Percentiles rank a stretch among this genome's conserved stretches.
Evolutionary conservation across 2,329 filamentous ascomycete genomes (phyloP).

Genomic region (Monosporascus sp.): DNA sequence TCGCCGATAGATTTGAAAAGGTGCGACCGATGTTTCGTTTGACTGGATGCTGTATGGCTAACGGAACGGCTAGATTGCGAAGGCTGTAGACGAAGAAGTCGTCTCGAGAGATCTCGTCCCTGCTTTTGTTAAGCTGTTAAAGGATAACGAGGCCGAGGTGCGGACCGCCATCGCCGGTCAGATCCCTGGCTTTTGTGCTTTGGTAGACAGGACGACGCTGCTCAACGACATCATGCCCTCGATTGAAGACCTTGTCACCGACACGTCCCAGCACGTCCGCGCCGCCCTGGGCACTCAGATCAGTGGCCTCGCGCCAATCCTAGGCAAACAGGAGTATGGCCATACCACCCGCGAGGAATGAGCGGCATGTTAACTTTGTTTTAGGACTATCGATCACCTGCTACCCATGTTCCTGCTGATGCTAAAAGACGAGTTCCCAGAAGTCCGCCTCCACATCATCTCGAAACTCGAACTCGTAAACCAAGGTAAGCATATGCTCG

Average conservation of each 20-base stretch:
- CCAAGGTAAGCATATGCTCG: conserved; percentile 56
- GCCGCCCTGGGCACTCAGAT: conserved; percentile 95
- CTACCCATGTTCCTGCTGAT: conserved; percentile 99
- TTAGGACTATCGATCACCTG: conserved; percentile 90
- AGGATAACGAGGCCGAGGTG: conserved; percentile 96
- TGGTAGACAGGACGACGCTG: conserved; percentile 82
- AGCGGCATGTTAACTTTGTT: conserved; percentile 11
- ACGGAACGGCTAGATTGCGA: conserved; percentile 66
- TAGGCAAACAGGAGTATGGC: conserved; percentile 91
- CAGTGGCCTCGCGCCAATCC: conserved; percentile 89
- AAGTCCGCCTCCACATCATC: conserved; percentile 97
- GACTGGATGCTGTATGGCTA: conserved; percentile 6
- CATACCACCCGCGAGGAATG: not conserved
- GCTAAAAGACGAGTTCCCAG: conserved; percentile 98
- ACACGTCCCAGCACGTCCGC: conserved; percentile 93
- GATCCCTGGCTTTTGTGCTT: conserved; percentile 90
- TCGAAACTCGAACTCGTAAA: conserved; percentile 99
- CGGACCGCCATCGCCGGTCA: conserved; percentile 95
- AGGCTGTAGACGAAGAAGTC: conserved; percentile 96
- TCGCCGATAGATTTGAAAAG: conserved; percentile 97
- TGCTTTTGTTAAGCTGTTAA: conserved; percentile 93
- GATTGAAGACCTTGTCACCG: conserved; percentile 92
- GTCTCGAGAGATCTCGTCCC: conserved; percentile 90
- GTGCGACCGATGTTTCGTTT: conserved; percentile 35
- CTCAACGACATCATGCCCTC: conserved; percentile 95